Conservation (phyloP, 73 alveolate genomes). For the Symbiodinium pilosum region DNA sequence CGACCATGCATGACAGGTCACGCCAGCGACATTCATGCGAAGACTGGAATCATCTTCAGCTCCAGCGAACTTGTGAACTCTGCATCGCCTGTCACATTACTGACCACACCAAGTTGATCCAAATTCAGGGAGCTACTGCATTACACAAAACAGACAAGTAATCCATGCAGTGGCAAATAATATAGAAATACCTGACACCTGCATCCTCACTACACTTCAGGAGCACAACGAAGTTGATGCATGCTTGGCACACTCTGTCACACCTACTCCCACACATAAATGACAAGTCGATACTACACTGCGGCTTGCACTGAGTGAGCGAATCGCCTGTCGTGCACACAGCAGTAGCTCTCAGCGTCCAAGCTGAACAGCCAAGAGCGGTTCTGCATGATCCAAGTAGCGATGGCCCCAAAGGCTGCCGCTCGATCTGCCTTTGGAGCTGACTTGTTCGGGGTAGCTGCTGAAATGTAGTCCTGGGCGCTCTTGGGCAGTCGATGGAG, state of each 20-base stretch:
- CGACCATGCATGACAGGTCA: conserved; percentile 35
- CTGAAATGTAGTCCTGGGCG: not conserved
- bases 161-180: too few species aligned
- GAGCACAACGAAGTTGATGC: too few species aligned
- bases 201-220: too few species aligned
- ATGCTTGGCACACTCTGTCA: too few species aligned
- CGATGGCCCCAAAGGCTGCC: not conserved
- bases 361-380: conserved; percentile 11
- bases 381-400: not conserved
- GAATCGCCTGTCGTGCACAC: conserved; percentile 18
- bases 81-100: conserved; percentile 25
- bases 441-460: not conserved
- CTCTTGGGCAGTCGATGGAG: conserved; percentile 9
- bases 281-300: too few species aligned
- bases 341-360: not conserved
- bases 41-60: not conserved
- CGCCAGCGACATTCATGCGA: conserved; percentile 5
- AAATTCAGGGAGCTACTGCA: too few species aligned
- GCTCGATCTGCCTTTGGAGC: not conserved
- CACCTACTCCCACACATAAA: too few species aligned
- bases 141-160: too few species aligned
- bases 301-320: too few species aligned
- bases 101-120: too few species aligned
- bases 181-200: too few species aligned
- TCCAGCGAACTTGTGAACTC: not conserved